Percentiles rank a stretch among this genome's conserved stretches.
phyloP scores from a whole-genome alignment of 208 protist genomes.

The Balamuthia mandrillaris region DNA sequence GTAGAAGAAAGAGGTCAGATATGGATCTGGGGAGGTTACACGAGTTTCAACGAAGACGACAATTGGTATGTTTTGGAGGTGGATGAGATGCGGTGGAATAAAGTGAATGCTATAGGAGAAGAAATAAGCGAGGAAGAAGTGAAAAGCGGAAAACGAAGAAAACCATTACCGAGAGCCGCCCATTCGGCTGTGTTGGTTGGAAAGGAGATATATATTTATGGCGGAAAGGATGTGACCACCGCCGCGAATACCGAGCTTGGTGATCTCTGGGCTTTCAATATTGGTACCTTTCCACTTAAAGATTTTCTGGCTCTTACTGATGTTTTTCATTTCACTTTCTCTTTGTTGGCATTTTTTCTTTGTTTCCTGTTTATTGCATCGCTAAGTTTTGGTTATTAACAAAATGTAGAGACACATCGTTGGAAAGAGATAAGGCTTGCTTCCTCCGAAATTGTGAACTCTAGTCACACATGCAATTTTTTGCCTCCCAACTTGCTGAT shows the following conservation, averaged over 20 bases:
- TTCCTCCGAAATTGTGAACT: not conserved
- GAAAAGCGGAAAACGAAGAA: too few relatives aligned
- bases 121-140: not conserved
- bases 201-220: not conserved
- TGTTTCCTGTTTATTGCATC: not conserved
- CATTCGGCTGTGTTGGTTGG: conserved; percentile 20
- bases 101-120: not conserved
- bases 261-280: conserved; percentile 25
- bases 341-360: not conserved
- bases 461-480: not conserved
- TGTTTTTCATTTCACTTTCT: not conserved
- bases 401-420: not conserved
- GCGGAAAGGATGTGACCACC: too few relatives aligned
- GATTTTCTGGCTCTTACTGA: not conserved
- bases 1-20: too few relatives aligned
- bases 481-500: not conserved
- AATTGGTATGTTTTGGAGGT: conserved; percentile 2
- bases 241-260: not conserved
- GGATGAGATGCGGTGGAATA: not conserved
- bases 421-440: not conserved
- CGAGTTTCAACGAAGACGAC: too few relatives aligned
- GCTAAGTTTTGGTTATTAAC: not conserved
- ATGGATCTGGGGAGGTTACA: too few relatives aligned
- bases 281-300: not conserved
- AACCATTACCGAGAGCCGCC: not conserved